Evolutionary conservation across 129 eudicot species (phyloP), one percentile per base, ranked within the genome.

Genomic region (Chrysanthemum lavandulifolium): DNA sequence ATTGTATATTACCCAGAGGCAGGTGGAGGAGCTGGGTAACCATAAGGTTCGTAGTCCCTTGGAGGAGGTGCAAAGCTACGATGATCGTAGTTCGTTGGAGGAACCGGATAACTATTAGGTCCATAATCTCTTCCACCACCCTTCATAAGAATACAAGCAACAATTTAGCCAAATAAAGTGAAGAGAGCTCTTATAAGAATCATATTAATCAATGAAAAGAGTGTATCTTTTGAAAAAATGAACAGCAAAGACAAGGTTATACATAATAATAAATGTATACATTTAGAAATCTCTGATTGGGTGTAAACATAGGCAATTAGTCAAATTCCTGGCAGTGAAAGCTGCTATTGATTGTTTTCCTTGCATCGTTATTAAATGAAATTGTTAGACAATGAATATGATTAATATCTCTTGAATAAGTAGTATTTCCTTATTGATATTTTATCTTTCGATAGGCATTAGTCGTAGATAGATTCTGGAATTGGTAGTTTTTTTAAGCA

Each of bases 51-150:
- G n/a, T 75, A 55, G 4, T 80, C 80, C 45, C 73, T 72, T 27
- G 68, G 63, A 70, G 82, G 72, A 74, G 77, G 80, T 11, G 67
- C 36, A 19, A 68, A 80, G 65, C 61, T 43, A 63, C 53, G 80
- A 55, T 77, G 76, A 15, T 69, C 73, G 21, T 75, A 54, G 6
- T 80, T 80, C 43, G 67, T 71, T 27, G 68, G 62, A 70, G 82
- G 73, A 76, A 72, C 83, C 14, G 80, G 82, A 74, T 82, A 90
- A 49, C 86, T 77, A 8, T 71, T 78, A 69, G 86, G 59, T 68
- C 36, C 89, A 74, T 81, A 82, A 9, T 84, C 87, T 55, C 80
- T 82, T 68, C 77, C 78, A 72, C 82, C 84, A 56, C 79, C 86
- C 92, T 86, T 69, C 68, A 81, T 33, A 75, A 55, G 15, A 72